Evolutionary conservation across 192 early-diverging fungal species (phyloP), one percentile per base, ranked within the genome.

Genomic region (Linnemannia zychae): DNA sequence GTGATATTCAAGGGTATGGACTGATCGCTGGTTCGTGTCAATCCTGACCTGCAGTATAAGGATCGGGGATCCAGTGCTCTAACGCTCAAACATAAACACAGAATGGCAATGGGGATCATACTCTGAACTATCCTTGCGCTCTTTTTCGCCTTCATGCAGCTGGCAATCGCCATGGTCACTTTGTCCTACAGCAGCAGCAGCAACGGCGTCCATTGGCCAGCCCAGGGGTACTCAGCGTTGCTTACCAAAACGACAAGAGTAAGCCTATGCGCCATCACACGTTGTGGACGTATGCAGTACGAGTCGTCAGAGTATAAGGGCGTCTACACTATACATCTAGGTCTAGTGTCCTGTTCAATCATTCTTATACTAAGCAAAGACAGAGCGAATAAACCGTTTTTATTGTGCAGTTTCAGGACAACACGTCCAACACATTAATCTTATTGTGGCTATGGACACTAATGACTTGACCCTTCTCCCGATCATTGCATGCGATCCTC

Each of bases 341-440:
- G 24, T 31, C 24, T 60, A 24, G 24, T 24, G 9, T 60, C 24
- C 53, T 12, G 17, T 2, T 22, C 52, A n/a, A 6, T 24, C 52
- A 53, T 22, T n/a, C 50, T 28, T 0, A 31, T 16, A 15, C 28
- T 13, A n/a, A 63, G 0, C 52, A n/a, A 57, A 6, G 20, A 4
- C 4, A n/a, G 24, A 53, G 22, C 22, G 20, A 53, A 53, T n/a
- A 28, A 63, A 15, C 22, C 24, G 15, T 63, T 31, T n/a, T 22
- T 31, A 6, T 63, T 63, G 12, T 3, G 2, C 1, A 13, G 12
- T 24, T 63, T 63, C 9, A 44, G 40, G 40, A 44, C 40, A 9
- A 63, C 57, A 63, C 57, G 22, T 63, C 57, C 11, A 63, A 63
- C n/a, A 63, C 57, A 63, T 28, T 63, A 31, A 63, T 63, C 28